Evolutionary conservation across 768 basidiomycete species (phyloP), one percentile per base, ranked within the genome.

Genomic region (Amylocystis lapponica): DNA sequence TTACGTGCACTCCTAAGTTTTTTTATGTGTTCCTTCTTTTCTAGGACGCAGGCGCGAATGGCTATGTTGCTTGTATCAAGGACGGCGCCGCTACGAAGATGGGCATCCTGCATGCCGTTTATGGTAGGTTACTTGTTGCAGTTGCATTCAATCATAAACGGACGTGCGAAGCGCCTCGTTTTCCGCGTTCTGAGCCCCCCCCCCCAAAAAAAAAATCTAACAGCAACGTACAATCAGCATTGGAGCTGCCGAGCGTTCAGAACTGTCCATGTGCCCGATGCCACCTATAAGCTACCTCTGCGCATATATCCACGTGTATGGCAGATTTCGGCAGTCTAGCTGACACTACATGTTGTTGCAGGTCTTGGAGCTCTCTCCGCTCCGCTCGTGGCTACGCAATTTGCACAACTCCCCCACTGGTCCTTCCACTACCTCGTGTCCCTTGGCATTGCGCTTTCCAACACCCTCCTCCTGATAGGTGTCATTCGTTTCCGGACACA

Each of bases 381-480:
- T 0, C 91, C 92, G 3, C 71, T 94, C 14, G 78, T 83, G 0
- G 75, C 90, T 0, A 94, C 92, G 0, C 85, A 90, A 45, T 93
- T 94, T 50, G 70, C 86, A 0, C 76, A 78, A 43, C 53, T 76
- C 19, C 59, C 50, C 0, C 71, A 66, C 26, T 92, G 89, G 90
- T 85, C 81, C 1, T 83, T 85, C 58, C 84, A 91, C 58, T 93
- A 81, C 54, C 69, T 91, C 8, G 66, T 66, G 1, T 87, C 86
- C 0, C 62, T 91, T 0, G 82, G 78, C 1, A 50, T 93, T n/a
- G 78, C 85, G 0, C 42, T 78, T 13, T 49, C 66, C 31, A 89
- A 86, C 49, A 67, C 72, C 1, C 29, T 72, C 11, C 39, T 79
- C 3, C 61, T 92, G 4, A 49, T 72, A 2, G 43, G 53, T 2